A percentile compares a stretch with the other conserved stretches of the same genome.
These are phyloP conservation scores for Grigorovia humatica DNA, from an alignment of 805 yeast genomes.

Conservation along the genomic window DNA sequence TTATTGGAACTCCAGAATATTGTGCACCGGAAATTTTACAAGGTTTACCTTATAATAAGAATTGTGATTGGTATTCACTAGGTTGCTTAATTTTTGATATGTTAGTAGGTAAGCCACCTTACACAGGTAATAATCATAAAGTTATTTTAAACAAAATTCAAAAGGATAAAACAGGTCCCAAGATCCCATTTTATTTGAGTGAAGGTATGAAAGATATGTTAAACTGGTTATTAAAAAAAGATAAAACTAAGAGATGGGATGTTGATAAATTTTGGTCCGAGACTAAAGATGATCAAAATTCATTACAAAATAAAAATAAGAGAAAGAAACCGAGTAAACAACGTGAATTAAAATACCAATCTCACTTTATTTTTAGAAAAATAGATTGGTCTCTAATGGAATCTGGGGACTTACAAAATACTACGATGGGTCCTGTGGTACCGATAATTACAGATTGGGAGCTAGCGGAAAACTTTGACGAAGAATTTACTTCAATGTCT, in stretches of 20 bases:
- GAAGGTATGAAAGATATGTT: slow-evolving; percentile 72
- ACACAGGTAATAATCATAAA: slow-evolving; percentile 72
- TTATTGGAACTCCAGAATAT: slow-evolving; percentile 37
- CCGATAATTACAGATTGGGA: slow-evolving; percentile 75
- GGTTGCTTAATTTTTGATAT: slow-evolving; percentile 76
- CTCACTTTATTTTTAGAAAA: slow-evolving; percentile 68
- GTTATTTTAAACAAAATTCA: slow-evolving; percentile 65
- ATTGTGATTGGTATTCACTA: slow-evolving; percentile 88
- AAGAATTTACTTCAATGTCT: slow-evolving; percentile 65
- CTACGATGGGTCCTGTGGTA: slow-evolving; percentile 61
- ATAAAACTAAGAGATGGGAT: slow-evolving; percentile 57
- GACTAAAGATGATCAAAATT: slow-evolving; percentile 2
- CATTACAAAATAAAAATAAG: slow-evolving; percentile 4
- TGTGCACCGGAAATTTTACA: slow-evolving; percentile 82
- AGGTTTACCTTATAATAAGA: slow-evolving; percentile 66
- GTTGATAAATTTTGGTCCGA: slow-evolving; percentile 42
- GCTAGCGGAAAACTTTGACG: slow-evolving; percentile 75
- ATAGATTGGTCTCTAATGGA: slow-evolving; percentile 58
- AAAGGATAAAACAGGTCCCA: slow-evolving; percentile 43
- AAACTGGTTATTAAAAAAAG: slow-evolving; percentile 54
- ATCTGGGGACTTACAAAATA: slow-evolving; percentile 34
- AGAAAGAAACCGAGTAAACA: slow-evolving; percentile 24
- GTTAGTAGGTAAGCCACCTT: slow-evolving; percentile 81
- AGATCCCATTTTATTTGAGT: slow-evolving; percentile 65
- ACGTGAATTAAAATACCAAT: slow-evolving; percentile 34